phyloP scores from a whole-genome alignment of 768 basidiomycete species.

The Pleurotus pulmonarius region DNA sequence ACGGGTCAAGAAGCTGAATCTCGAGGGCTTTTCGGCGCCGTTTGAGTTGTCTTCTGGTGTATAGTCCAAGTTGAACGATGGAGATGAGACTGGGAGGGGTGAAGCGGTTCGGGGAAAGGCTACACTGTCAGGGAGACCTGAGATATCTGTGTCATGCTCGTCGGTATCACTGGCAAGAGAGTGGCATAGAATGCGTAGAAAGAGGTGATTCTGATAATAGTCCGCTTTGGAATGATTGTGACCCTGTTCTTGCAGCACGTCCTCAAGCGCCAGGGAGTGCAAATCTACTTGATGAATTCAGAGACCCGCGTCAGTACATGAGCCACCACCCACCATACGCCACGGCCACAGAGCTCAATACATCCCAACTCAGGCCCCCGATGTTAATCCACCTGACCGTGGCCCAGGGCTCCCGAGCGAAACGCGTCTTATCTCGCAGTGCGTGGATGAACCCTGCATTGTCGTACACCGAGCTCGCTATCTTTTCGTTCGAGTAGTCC shows the following conservation, averaged over 20 bases:
- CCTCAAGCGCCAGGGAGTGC: constrained; percentile 64
- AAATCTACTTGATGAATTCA: constrained; percentile 36
- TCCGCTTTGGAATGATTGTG: constrained; percentile 46
- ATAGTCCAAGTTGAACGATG: background rate
- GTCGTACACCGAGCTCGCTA: constrained; percentile 38
- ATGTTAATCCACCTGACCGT: constrained; percentile 53
- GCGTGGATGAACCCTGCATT: constrained; percentile 49
- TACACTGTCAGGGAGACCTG: constrained; percentile 19
- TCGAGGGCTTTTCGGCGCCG: background rate
- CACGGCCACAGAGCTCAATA: constrained; percentile 55
- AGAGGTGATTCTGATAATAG: constrained; percentile 55
- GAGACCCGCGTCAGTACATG: background rate
- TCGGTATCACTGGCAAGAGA: constrained; percentile 23
- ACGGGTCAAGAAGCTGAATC: background rate
- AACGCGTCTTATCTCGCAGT: constrained; percentile 26
- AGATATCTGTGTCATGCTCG: constrained; percentile 13
- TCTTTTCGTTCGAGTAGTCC: constrained; percentile 52
- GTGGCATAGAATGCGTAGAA: constrained; percentile 57
- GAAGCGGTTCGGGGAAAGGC: constrained; percentile 26
- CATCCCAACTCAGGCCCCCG: constrained; percentile 59
- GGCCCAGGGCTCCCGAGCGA: background rate
- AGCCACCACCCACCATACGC: constrained; percentile 42
- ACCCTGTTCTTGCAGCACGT: constrained; percentile 52
- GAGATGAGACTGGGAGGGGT: constrained; percentile 25
- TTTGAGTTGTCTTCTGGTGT: background rate